Percentiles rank a stretch among this genome's conserved stretches.
Evolutionary conservation across 169 alveolate genomes (phyloP).

Genomic region (Plasmodium falciparum): DNA sequence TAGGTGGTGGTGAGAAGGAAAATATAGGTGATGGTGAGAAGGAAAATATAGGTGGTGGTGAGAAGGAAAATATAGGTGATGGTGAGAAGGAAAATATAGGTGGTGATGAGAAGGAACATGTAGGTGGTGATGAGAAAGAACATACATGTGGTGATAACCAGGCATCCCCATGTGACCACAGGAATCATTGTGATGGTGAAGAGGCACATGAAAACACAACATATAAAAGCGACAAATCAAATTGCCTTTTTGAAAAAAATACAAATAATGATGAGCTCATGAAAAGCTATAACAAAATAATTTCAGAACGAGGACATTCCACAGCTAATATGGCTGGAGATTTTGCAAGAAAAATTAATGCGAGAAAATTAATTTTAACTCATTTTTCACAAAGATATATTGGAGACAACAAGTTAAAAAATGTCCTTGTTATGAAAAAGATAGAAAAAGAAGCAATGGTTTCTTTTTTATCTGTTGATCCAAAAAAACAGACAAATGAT

Average conservation of each 20-base stretch:
- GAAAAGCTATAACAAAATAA: conserved; percentile 59
- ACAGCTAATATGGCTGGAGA: conserved; percentile 84
- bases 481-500: neutral
- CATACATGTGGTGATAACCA: too few relatives aligned
- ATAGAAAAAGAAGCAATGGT: conserved; percentile 79
- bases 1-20: neutral
- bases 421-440: conserved; percentile 69
- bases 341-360: conserved; percentile 79
- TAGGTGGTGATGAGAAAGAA: too few relatives aligned
- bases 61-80: too few relatives aligned
- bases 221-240: neutral
- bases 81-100: too few relatives aligned
- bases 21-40: too few relatives aligned
- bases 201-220: neutral
- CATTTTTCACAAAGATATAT: conserved; percentile 83
- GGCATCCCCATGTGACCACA: too few relatives aligned
- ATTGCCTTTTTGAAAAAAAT: neutral
- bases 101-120: too few relatives aligned
- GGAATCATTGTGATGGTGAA: neutral
- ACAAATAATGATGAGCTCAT: neutral
- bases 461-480: neutral
- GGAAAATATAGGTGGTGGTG: too few relatives aligned
- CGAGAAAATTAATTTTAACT: conserved; percentile 78
- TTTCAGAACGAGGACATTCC: conserved; percentile 82
- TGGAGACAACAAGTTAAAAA: conserved; percentile 80